Conservation (phyloP, 2,329 filamentous ascomycete genomes). For the Epichloe uncinata region DNA sequence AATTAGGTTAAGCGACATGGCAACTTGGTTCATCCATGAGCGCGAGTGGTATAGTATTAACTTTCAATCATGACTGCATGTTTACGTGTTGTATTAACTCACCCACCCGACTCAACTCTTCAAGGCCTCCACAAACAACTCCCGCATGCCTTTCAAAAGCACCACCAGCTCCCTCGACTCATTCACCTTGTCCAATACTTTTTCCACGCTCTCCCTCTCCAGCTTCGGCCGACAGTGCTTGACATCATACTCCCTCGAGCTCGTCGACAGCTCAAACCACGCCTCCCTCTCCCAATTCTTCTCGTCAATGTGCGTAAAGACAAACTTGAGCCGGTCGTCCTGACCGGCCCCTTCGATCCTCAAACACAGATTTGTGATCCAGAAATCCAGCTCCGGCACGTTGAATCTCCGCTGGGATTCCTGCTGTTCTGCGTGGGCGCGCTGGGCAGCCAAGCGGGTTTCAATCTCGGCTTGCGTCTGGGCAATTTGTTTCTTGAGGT, state of each 20-base stretch:
- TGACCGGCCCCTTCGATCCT: conserved; percentile 79
- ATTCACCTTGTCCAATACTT: conserved; percentile 66
- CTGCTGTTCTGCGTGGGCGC: conserved; percentile 57
- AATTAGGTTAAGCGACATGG: background rate
- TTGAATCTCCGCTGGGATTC: conserved; percentile 81
- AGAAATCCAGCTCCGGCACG: conserved; percentile 86
- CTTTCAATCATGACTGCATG: no score
- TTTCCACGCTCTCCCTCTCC: conserved; percentile 63
- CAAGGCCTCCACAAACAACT: conserved; percentile 60
- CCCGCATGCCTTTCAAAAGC: conserved; percentile 71
- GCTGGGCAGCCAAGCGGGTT: conserved; percentile 54
- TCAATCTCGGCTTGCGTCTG: conserved; percentile 60
- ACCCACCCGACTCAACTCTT: conserved; percentile 23
- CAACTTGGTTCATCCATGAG: background rate
- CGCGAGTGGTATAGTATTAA: no score
- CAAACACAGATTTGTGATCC: conserved; percentile 82
- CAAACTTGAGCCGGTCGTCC: conserved; percentile 77
- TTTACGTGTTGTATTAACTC: no score
- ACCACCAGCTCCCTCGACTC: conserved; percentile 61
- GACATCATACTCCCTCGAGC: conserved; percentile 73
- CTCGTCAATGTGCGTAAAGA: conserved; percentile 78
- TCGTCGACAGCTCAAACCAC: conserved; percentile 83
- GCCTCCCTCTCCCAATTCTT: conserved; percentile 79
- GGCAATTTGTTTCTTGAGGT: conserved; percentile 46
- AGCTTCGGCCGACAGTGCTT: conserved; percentile 70